phyloP scores from a whole-genome alignment of 1,139 yeast species.

The Taiozyma sp. region DNA sequence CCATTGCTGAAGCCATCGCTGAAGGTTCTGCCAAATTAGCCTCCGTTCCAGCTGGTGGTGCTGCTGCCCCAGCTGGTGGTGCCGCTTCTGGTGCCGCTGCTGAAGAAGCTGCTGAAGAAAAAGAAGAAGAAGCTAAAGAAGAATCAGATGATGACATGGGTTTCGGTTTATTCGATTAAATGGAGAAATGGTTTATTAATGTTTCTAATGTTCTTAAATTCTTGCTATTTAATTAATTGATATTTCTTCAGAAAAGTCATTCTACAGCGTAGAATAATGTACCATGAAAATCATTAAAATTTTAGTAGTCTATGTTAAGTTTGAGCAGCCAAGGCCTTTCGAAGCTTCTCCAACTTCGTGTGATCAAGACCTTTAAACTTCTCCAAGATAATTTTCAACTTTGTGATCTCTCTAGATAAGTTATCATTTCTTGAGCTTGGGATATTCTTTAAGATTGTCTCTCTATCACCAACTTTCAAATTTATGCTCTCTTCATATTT shows the following conservation, averaged over 20 bases:
- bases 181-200: not conserved
- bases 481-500: constrained; percentile 8
- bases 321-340: not conserved
- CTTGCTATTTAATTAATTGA: not conserved
- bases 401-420: constrained; percentile 13
- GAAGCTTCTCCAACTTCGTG: constrained; percentile 6
- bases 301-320: too few relatives aligned
- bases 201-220: not conserved
- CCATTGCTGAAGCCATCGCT: constrained; percentile 82
- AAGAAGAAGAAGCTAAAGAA: constrained; percentile 60
- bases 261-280: too few relatives aligned
- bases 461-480: constrained; percentile 16
- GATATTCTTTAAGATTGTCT: constrained; percentile 11
- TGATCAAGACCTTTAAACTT: constrained; percentile 9
- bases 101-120: constrained; percentile 67
- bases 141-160: constrained; percentile 84
- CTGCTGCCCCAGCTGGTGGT: constrained; percentile 72
- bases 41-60: constrained; percentile 97
- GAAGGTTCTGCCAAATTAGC: constrained; percentile 96
- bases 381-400: constrained; percentile 13
- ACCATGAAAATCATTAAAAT: not conserved
- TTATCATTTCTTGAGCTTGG: constrained; percentile 11
- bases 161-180: constrained; percentile 64
- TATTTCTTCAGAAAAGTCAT: not conserved
- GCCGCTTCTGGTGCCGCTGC: constrained; percentile 66